Percentiles rank a stretch among this genome's conserved stretches.
Evolutionary conservation across 2,329 filamentous ascomycete genomes (phyloP).

Genomic region (Aureobasidium subglaciale): DNA sequence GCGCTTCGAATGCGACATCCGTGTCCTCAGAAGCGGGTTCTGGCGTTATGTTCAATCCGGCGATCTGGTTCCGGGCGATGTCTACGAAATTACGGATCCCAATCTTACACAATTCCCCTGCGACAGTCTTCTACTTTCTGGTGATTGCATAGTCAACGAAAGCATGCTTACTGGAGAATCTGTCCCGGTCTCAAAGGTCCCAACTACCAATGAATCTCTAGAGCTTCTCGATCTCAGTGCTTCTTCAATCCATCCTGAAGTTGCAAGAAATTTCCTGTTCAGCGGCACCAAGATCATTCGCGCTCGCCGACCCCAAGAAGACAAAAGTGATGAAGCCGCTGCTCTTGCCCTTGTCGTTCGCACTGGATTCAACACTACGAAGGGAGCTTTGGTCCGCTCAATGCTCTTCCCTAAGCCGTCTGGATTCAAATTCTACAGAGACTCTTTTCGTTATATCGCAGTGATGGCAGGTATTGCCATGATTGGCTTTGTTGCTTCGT

Average conservation of each 20-base stretch:
- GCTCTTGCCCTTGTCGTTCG: conserved; percentile 86
- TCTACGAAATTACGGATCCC: conserved; percentile 95
- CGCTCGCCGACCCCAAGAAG: conserved; percentile 78
- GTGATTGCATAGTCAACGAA: conserved; percentile 97
- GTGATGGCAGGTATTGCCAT: conserved; percentile 87
- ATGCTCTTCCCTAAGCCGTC: conserved; percentile 99
- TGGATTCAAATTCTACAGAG: conserved; percentile 96
- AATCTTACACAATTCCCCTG: conserved; percentile 81
- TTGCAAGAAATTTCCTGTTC: conserved; percentile 86
- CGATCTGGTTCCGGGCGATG: conserved; percentile 88
- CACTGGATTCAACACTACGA: conserved; percentile 96
- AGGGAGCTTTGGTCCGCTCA: conserved; percentile 87
- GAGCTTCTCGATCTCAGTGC: conserved; percentile 68
- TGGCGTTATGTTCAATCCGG: conserved; percentile 84
- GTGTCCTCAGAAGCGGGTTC: conserved; percentile 88
- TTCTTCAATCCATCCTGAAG: conserved; percentile 72
- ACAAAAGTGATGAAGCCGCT: conserved; percentile 77
- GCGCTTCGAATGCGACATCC: conserved; percentile 87
- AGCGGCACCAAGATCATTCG: conserved; percentile 93
- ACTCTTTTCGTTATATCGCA: conserved; percentile 95
- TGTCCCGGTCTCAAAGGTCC: conserved; percentile 88
- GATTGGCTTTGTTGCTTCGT: conserved; percentile 81
- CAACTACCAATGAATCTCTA: conserved; percentile 75
- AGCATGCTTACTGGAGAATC: conserved; percentile 98
- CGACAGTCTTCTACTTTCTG: conserved; percentile 82